These are phyloP conservation scores for Macrolepiota fuliginosa DNA, from an alignment of 768 basidiomycete species.

Conservation along the genomic window DNA sequence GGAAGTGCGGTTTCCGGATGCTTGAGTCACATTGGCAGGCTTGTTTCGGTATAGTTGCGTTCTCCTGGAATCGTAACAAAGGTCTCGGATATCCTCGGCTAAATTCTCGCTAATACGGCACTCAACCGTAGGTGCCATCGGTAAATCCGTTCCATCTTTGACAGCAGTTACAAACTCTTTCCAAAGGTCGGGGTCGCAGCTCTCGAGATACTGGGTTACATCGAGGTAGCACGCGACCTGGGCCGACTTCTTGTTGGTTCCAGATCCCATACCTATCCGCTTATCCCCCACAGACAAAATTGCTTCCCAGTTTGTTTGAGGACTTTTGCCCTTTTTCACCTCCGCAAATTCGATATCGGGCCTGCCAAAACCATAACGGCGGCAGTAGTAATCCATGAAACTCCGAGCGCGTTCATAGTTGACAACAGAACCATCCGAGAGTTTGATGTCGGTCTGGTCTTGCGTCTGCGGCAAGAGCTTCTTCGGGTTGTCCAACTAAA, in stretches of 20 bases:
- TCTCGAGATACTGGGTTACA: conserved; percentile 82
- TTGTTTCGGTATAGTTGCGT: conserved; percentile 67
- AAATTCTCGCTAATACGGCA: conserved; percentile 64
- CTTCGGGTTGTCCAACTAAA: conserved; percentile 37
- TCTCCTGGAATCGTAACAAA: conserved; percentile 63
- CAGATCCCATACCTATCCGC: conserved; percentile 79
- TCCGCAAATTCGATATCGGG: conserved; percentile 65
- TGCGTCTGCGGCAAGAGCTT: conserved; percentile 23
- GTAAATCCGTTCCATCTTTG: conserved; percentile 65
- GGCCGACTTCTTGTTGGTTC: conserved; percentile 67
- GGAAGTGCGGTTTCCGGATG: background rate
- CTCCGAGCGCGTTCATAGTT: conserved; percentile 71
- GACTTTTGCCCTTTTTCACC: conserved; percentile 17
- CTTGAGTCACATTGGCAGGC: conserved; percentile 31
- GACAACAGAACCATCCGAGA: conserved; percentile 66
- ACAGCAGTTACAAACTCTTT: conserved; percentile 57
- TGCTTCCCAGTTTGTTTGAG: conserved; percentile 59
- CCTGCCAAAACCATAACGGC: conserved; percentile 67
- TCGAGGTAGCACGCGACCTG: conserved; percentile 79
- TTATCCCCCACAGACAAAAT: conserved; percentile 73
- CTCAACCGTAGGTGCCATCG: conserved; percentile 65
- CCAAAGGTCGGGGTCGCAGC: conserved; percentile 83
- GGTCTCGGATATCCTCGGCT: conserved; percentile 67
- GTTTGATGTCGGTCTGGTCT: conserved; percentile 23
- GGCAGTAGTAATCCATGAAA: conserved; percentile 97